phyloP scores from a whole-genome alignment of 2,329 filamentous ascomycete genomes.

The Harringtonia aguacate region DNA sequence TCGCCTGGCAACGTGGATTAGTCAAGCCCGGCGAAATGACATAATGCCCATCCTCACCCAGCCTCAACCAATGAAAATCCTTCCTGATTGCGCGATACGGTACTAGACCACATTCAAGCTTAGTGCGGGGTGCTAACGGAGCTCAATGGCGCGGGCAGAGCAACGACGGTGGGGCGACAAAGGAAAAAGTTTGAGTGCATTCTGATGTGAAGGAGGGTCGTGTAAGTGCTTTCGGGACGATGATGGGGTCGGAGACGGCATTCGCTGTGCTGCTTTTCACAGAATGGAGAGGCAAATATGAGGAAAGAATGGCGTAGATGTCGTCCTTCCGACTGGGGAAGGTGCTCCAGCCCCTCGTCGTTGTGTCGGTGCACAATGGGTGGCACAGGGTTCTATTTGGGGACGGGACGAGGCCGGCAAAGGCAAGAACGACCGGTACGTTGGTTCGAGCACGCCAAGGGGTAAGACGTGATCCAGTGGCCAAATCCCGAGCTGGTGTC shows the following conservation, averaged over 20 bases:
- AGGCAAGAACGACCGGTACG: too few relatives aligned
- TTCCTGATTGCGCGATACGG: constrained; percentile 12
- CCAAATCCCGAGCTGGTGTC: constrained; percentile 10
- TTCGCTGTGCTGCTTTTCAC: neutral
- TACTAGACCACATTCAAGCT: constrained; percentile 6
- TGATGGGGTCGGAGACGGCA: neutral
- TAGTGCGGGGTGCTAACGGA: constrained; percentile 11
- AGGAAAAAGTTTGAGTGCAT: neutral
- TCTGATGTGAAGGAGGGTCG: neutral
- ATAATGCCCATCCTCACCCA: constrained; percentile 5
- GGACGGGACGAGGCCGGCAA: too few relatives aligned
- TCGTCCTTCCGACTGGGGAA: too few relatives aligned
- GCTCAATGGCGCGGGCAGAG: neutral
- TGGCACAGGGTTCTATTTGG: too few relatives aligned
- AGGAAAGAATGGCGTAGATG: too few relatives aligned
- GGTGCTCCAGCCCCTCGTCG: too few relatives aligned
- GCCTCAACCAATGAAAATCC: constrained; percentile 7
- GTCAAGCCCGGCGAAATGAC: too few relatives aligned
- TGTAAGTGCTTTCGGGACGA: neutral
- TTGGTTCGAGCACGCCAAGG: too few relatives aligned
- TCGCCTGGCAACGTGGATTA: too few relatives aligned
- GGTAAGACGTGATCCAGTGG: constrained; percentile 13
- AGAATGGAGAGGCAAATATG: too few relatives aligned
- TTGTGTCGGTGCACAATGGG: too few relatives aligned
- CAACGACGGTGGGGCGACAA: constrained; percentile 1